Conservation (phyloP, 1,284 basidiomycete genomes). For the Cutaneotrichosporon cyanovorans region DNA sequence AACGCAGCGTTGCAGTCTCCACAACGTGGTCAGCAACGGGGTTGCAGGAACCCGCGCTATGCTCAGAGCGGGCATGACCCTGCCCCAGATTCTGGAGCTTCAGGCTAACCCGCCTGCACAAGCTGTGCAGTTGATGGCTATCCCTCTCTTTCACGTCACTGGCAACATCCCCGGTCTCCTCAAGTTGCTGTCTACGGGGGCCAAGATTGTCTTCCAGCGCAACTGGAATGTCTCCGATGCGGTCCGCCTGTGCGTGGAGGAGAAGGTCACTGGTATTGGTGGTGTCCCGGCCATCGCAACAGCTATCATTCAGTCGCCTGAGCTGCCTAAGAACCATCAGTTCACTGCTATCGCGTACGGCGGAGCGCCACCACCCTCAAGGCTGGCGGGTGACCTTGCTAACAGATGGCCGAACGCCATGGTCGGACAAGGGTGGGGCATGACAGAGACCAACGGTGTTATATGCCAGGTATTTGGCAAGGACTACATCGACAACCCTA, state of each 20-base stretch:
- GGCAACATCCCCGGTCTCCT: constrained; percentile 39
- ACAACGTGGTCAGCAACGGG: constrained; percentile 1
- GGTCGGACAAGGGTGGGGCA: constrained; percentile 32
- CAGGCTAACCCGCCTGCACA: background rate
- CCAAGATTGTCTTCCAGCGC: constrained; percentile 32
- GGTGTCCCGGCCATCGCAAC: constrained; percentile 38
- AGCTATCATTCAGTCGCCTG: constrained; percentile 29
- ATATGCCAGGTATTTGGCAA: constrained; percentile 29
- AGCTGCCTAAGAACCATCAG: constrained; percentile 19
- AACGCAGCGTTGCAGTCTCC: constrained; percentile 22
- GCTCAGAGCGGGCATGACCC: background rate
- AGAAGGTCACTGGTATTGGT: constrained; percentile 35
- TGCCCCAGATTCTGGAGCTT: background rate
- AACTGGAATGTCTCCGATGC: constrained; percentile 32
- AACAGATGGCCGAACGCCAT: constrained; percentile 28
- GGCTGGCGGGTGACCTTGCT: constrained; percentile 29
- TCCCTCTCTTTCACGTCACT: constrained; percentile 43
- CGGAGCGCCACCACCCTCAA: constrained; percentile 35
- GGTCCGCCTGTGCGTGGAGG: constrained; percentile 24
- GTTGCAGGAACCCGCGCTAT: background rate
- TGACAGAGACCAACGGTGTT: constrained; percentile 41
- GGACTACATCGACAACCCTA: constrained; percentile 28
- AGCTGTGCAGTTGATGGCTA: constrained; percentile 20
- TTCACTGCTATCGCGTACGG: constrained; percentile 38
- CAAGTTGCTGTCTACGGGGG: constrained; percentile 28